phyloP scores from a whole-genome alignment of 1,284 basidiomycete species.

The Austroboletus novae-zelandiae region DNA sequence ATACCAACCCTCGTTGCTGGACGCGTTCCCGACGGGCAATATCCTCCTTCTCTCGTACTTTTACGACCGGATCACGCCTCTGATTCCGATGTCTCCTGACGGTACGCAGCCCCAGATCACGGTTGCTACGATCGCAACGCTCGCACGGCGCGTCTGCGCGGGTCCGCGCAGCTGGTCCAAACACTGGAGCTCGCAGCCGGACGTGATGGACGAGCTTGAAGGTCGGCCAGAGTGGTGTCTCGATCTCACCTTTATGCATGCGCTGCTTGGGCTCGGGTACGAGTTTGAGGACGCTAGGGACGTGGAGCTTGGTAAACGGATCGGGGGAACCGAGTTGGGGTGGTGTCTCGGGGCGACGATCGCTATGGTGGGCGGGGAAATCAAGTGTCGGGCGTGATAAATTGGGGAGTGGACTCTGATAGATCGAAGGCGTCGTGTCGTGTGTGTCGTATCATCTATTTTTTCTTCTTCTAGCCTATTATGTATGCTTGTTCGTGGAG shows the following conservation, averaged over 20 bases:
- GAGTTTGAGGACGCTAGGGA: constrained; percentile 71
- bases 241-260: constrained; percentile 95
- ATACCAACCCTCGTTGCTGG: constrained; percentile 93
- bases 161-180: constrained; percentile 63
- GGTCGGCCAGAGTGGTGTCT: constrained; percentile 92
- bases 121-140: constrained; percentile 59
- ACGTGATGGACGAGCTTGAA: constrained; percentile 72
- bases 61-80: constrained; percentile 88
- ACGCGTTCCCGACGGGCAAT: constrained; percentile 81
- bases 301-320: constrained; percentile 84
- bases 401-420: no score
- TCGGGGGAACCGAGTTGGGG: constrained; percentile 90
- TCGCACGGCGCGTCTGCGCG: constrained; percentile 72
- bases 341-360: constrained; percentile 91
- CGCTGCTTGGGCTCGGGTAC: constrained; percentile 79
- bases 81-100: constrained; percentile 46
- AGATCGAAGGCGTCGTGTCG: no score
- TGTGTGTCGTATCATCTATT: no score
- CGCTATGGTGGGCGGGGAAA: constrained; percentile 64
- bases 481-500: no score
- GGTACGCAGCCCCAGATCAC: constrained; percentile 39
- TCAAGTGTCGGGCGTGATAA: constrained; percentile 45
- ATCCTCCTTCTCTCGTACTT: constrained; percentile 94
- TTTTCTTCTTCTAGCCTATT: no score
- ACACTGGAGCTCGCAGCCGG: constrained; percentile 50